Base-by-base conservation (phyloP, 345 rosid genomes). In the Heritiera littoralis region DNA sequence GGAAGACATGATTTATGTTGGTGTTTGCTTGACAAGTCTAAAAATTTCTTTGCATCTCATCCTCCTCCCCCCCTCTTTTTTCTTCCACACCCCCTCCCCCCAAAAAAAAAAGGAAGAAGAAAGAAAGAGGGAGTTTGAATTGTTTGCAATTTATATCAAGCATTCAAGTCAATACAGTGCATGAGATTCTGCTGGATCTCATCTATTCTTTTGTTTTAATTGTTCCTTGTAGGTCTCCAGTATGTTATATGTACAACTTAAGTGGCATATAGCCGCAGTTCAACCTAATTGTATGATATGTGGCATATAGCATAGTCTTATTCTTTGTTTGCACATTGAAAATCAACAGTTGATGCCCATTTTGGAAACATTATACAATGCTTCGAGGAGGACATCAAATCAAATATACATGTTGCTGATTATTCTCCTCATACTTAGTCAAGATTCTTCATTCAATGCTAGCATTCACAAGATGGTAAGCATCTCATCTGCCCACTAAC, bases 401-500 rank as follows among this genome's bases (percentile, higher is more conserved):
- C 99, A 96, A 77, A 94, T 96, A 78, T 96, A 96, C 86, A 94
- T 96, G 92, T 87, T 96, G 84, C 90, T 96, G 84, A 96, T 96
- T 65, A 91, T 92, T 72, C 98, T 96, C 84, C 99, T 96, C 86
- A 92, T 96, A 74, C 98, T 96, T 74, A 94, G 99, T 87, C 97
- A 96, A 79, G 99, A 96, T 81, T 90, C 99, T 81, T 91, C 98
- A 41, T 96, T 96, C 81, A 96, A 90, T 82, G 89, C 99, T 32
- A 89, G 92, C 88, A 87, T 94, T 80, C 98, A 96, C 91, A 96
- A 96, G 86, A 86, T 94, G 92, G 98, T 92, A 90, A 74, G 88
- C 9, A 73, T 76, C 74, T n/a, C 64, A 74, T 77, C 56, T 40
- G 30, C 77, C 49, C 32, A 8, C 74, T 38, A 45, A 75, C 46